Conservation (phyloP, 1,284 basidiomycete species). For the Singerocomus inundabilis region DNA sequence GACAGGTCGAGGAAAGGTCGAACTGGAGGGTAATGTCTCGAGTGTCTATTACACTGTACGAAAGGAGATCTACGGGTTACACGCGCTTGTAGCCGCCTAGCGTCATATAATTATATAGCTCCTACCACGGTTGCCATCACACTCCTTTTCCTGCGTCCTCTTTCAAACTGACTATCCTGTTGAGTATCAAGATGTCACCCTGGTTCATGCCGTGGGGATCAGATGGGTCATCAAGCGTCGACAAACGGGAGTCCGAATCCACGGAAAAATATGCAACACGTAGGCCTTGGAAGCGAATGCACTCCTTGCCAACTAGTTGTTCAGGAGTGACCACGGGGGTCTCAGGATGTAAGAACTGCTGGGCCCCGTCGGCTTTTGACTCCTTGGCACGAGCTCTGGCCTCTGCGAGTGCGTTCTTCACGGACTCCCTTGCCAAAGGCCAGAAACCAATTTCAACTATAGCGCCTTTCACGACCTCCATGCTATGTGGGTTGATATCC, state of each 20-base stretch:
- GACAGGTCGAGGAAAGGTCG: conserved; percentile 77
- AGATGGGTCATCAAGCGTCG: conserved; percentile 56
- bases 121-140: conserved; percentile 13
- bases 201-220: conserved; percentile 47
- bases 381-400: conserved; percentile 65
- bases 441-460: conserved; percentile 92
- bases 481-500: conserved; percentile 77
- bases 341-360: conserved; percentile 41
- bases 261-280: conserved; percentile 95
- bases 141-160: conserved; percentile 84
- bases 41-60: conserved; percentile 86
- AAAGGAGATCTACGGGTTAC: conserved; percentile 83
- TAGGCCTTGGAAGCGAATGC: conserved; percentile 95
- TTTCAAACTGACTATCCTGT: conserved; percentile 93
- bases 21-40: conserved; percentile 87
- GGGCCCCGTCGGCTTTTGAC: conserved; percentile 41
- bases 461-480: conserved; percentile 78
- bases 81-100: conserved; percentile 79
- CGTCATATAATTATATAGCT: conserved; percentile 14
- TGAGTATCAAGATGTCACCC: conserved; percentile 83
- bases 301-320: conserved; percentile 89
- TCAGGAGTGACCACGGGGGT: conserved; percentile 73
- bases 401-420: conserved; percentile 67
- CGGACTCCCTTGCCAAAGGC: conserved; percentile 71
- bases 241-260: conserved; percentile 80